Evolutionary conservation across 345 rosid species (phyloP), one percentile per base, ranked within the genome.

Genomic region (Citrus cavaleriei): DNA sequence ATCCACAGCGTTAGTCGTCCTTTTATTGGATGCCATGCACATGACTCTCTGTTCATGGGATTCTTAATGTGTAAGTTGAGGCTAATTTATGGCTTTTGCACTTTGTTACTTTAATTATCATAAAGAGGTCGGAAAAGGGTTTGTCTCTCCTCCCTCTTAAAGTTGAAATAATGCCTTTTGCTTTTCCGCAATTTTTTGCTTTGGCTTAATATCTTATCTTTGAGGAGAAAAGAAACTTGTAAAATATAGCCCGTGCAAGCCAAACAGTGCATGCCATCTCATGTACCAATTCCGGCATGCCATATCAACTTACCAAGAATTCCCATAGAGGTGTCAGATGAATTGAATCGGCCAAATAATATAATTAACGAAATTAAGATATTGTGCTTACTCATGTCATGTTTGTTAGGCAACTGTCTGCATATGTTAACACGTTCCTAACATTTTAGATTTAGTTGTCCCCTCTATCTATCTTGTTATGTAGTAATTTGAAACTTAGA

Each of bases 61-160:
- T 73, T 64, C 81, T 72, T 68, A 51, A 16, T 27, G 60, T 13
- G 63, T 51, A 60, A 65, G 65, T 42, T 27, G 78, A 42, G 49
- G n/a, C 63, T 67, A 74, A 74, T 74, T 58, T 46, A 74, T 59
- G 66, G 62, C 70, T 59, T 74, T 67, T 59, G 74, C 70, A 80
- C 78, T 74, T 74, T 80, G 70, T 75, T 34, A 7, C 78, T 80
- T 80, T 80, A 75, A 68, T 69, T 42, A 22, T 66, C 59, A 58
- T 61, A 73, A 73, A 79, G 66, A 51, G 35, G 16, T 40, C 22
- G 10, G 10, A 58, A 66, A 73, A 42, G 72, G 25, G 35, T 21
- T 10, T 3, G 12, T 57, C 46, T 74, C 25, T 71, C 13, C 65
- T 28, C 37, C 35, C 59, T 5, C 25, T 73, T 27, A 68, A 68